Base-by-base conservation (phyloP, 768 basidiomycete species). In the Trametes gibbosa region DNA sequence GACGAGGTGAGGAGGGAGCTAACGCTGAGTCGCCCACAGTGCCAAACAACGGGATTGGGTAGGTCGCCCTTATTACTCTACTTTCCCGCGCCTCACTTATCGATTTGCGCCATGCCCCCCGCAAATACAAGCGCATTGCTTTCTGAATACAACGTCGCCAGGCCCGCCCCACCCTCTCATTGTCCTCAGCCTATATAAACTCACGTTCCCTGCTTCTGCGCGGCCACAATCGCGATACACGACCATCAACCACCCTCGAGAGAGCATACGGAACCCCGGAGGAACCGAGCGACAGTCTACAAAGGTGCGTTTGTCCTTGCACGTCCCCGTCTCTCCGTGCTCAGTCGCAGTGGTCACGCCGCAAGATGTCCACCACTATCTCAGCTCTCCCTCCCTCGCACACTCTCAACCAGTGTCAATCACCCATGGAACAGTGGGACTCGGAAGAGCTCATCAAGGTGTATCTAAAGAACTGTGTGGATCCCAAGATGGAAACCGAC, bases 31-130 rank as follows among this genome's bases (percentile, higher is more conserved):
- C 59, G 48, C 59, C 59, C 53, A 60, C 59, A 60, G 39, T 17
- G 53, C 53, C 59, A 60, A 60, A 60, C 52, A 60, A 43, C 13
- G 7, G 19, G 54, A 54, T 60, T 50, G 50, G 59, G 59, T 60
- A 25, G 5, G 59, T 50, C 21, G 47, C 53, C 47, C 47, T 32
- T 47, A 46, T 55, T 25, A 24, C 46, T 19, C 46, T n/a, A n/a
- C 8, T 53, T 43, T 54, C 47, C 52, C 59, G 46, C 45, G 47
- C 53, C 41, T 49, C 48, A 34, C 40, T 53, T 34, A 60, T 60
- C 48, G 51, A 53, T 59, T 27, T n/a, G 51, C 52, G 34, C 53
- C 59, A 60, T 60, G 59, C 59, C 27, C 32, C 19, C 58, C 48
- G 58, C 41, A 40, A 46, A 8, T 49, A 45, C 57, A 45, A 53